Percentiles rank a stretch among this genome's conserved stretches.
These are phyloP conservation scores for Amylocystis lapponica DNA, from an alignment of 768 basidiomycete genomes.

Conservation along the genomic window DNA sequence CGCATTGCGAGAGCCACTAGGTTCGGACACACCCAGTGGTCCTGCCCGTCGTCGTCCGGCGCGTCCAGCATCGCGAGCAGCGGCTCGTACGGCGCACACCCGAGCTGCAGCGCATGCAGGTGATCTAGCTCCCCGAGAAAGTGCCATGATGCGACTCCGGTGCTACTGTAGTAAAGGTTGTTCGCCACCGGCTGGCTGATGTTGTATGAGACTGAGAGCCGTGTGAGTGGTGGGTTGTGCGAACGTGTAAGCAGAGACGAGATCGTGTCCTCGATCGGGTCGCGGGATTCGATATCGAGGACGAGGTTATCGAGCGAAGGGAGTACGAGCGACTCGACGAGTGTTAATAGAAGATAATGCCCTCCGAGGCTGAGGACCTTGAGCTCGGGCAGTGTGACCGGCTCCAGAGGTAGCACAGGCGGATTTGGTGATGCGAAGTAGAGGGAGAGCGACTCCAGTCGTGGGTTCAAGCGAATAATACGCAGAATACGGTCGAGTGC, in stretches of 20 bases:
- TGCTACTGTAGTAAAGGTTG: slow-evolving; percentile 52
- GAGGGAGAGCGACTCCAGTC: slow-evolving; percentile 50
- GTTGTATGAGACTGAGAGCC: slow-evolving; percentile 61
- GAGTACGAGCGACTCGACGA: slow-evolving; percentile 55
- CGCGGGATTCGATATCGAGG: slow-evolving; percentile 70
- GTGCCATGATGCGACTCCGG: slow-evolving; percentile 60
- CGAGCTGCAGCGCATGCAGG: slow-evolving; percentile 55
- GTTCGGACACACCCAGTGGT: slow-evolving; percentile 57
- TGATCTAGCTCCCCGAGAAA: slow-evolving; percentile 54
- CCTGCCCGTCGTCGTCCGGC: slow-evolving; percentile 54
- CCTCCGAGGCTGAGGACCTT: slow-evolving; percentile 57
- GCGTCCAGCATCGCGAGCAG: slow-evolving; percentile 51
- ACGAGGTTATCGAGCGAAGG: slow-evolving; percentile 55
- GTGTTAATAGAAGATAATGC: slow-evolving; percentile 54
- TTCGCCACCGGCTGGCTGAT: slow-evolving; percentile 26
- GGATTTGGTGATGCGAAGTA: slow-evolving; percentile 58
- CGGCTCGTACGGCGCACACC: slow-evolving; percentile 61
- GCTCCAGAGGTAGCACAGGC: slow-evolving; percentile 55
- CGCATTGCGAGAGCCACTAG: slow-evolving; percentile 56
- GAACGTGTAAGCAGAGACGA: slow-evolving; percentile 56
- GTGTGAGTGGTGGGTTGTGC: slow-evolving; percentile 46
- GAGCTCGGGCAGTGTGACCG: slow-evolving; percentile 48
- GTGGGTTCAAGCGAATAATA: slow-evolving; percentile 54
- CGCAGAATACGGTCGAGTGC: slow-evolving; percentile 66
- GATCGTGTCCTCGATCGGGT: slow-evolving; percentile 69